Percentiles rank a stretch among this genome's conserved stretches.
Conservation (phyloP, 768 basidiomycete species). For the Hericium rajendrae region DNA sequence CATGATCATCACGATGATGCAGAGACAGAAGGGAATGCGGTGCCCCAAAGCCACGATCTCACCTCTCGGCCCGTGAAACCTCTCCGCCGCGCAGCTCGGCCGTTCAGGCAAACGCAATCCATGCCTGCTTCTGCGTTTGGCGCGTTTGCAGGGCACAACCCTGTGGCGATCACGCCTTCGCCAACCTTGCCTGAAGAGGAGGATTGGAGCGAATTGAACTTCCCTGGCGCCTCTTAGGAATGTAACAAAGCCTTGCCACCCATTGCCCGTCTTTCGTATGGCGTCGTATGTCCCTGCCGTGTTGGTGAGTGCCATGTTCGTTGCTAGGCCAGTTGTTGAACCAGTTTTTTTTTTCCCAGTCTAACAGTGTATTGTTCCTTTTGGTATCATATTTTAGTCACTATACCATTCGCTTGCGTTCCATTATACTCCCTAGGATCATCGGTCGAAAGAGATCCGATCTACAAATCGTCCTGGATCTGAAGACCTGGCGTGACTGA, state of each 20-base stretch:
- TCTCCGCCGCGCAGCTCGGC: slow-evolving; percentile 22
- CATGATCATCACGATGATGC: background rate
- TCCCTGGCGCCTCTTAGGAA: slow-evolving; percentile 1
- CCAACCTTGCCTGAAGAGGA: slow-evolving; percentile 4
- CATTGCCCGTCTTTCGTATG: too few species aligned
- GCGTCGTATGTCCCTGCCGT: too few species aligned
- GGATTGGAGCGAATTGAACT: slow-evolving; percentile 12
- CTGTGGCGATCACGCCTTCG: background rate
- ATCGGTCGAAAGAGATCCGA: background rate
- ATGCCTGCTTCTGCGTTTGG: slow-evolving; percentile 9
- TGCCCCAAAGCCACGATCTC: slow-evolving; percentile 13
- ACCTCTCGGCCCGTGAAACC: slow-evolving; percentile 25
- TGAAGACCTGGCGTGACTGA: too few species aligned
- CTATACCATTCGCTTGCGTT: background rate
- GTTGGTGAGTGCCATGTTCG: too few species aligned
- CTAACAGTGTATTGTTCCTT: background rate
- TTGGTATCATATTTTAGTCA: background rate
- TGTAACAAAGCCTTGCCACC: slow-evolving; percentile 1
- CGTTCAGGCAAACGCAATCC: slow-evolving; percentile 10
- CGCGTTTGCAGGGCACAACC: background rate
- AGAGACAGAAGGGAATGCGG: slow-evolving; percentile 1
- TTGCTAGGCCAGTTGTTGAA: too few species aligned
- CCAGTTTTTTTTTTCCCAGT: too few species aligned
- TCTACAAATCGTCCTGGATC: background rate
- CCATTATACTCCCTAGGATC: background rate